Evolutionary conservation across 352 stramenopile species (phyloP).

Genomic region (Aphanomyces astaci): DNA sequence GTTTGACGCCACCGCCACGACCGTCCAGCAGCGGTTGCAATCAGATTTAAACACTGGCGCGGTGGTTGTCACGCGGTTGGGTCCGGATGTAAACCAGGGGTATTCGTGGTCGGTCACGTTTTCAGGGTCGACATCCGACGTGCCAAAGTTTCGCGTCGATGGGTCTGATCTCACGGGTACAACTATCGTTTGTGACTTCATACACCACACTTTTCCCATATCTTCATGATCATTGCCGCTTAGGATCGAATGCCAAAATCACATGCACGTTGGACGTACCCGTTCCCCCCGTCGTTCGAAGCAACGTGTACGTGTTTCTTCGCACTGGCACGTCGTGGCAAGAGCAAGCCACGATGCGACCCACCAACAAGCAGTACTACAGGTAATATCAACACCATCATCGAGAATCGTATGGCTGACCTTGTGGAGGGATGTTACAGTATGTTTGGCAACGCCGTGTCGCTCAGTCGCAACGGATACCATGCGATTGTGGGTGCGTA

Average conservation of each 20-base stretch:
- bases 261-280: slow-evolving; percentile 37
- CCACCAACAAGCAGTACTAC: slow-evolving; percentile 85
- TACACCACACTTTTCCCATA: neutral
- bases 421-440: too few relatives aligned
- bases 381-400: too few relatives aligned
- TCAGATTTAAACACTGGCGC: slow-evolving; percentile 60
- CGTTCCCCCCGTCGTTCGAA: slow-evolving; percentile 49
- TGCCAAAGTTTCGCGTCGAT: slow-evolving; percentile 53
- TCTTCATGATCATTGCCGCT: neutral
- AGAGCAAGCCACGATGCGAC: slow-evolving; percentile 89
- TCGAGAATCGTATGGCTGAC: too few relatives aligned
- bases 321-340: slow-evolving; percentile 31
- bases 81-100: slow-evolving; percentile 39
- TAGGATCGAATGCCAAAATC: slow-evolving; percentile 20
- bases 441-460: slow-evolving; percentile 77
- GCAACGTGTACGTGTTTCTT: slow-evolving; percentile 62
- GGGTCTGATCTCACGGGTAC: slow-evolving; percentile 28
- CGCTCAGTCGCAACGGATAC: slow-evolving; percentile 44
- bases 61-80: slow-evolving; percentile 58
- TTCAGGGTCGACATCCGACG: slow-evolving; percentile 37
- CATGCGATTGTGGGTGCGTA: slow-evolving; percentile 85
- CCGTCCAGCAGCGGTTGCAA: slow-evolving; percentile 50
- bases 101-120: slow-evolving; percentile 86
- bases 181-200: slow-evolving; percentile 5
- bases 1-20: slow-evolving; percentile 37